These are phyloP conservation scores for Amphirosellinia nigrospora DNA, from an alignment of 495 filamentous ascomycete species.

Conservation along the genomic window DNA sequence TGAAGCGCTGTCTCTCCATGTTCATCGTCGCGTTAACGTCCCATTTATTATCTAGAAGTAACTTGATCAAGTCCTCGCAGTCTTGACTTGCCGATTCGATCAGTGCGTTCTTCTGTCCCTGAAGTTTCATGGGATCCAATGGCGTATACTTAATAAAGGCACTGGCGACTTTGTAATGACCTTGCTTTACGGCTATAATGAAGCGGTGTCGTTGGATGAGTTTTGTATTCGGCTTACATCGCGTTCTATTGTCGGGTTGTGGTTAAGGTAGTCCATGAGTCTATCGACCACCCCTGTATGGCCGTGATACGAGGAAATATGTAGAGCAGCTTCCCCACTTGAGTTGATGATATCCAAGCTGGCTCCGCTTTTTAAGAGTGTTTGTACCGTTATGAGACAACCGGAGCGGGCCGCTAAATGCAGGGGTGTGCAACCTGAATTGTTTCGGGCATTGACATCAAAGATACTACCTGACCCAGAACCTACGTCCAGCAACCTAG, in stretches of 20 bases:
- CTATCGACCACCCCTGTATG: not conserved
- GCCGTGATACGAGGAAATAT: not conserved
- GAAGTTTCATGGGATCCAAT: not conserved
- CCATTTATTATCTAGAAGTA: constrained; percentile 27
- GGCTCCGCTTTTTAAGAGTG: not conserved
- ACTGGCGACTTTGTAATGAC: not conserved
- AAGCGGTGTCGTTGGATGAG: not conserved
- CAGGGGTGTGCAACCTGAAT: constrained; percentile 12
- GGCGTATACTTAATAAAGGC: not conserved
- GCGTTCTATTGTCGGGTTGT: not conserved
- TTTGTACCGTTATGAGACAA: not conserved
- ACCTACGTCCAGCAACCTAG: not conserved
- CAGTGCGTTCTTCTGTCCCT: constrained; percentile 1
- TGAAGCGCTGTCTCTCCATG: constrained; percentile 24
- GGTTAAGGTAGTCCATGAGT: not conserved
- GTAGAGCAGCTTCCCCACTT: not conserved
- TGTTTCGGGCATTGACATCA: constrained; percentile 29
- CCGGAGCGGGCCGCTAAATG: not conserved
- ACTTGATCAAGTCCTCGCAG: constrained; percentile 14
- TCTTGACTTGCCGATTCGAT: not conserved
- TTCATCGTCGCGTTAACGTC: constrained; percentile 28
- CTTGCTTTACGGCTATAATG: not conserved
- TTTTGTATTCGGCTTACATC: not conserved
- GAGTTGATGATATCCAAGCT: not conserved
- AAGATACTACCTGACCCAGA: constrained; percentile 10